Percentiles rank a stretch among this genome's conserved stretches.
These are phyloP conservation scores for Marasmius fiardii DNA, from an alignment of 1,284 basidiomycete species.

Conservation along the genomic window DNA sequence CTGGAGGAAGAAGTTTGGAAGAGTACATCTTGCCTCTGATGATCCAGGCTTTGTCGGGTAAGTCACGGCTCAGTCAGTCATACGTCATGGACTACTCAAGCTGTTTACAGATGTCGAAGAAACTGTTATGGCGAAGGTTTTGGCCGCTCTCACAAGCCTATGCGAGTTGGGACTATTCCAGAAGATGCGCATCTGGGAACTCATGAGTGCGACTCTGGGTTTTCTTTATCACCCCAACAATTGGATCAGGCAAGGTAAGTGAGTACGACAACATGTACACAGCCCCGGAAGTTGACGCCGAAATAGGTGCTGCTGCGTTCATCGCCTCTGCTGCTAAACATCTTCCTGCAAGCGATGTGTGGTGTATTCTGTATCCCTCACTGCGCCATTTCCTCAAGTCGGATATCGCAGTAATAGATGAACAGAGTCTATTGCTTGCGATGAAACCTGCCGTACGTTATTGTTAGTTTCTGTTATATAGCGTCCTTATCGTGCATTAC, in stretches of 20 bases:
- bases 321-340: conserved; percentile 82
- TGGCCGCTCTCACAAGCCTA: conserved; percentile 81
- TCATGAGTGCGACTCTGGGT: conserved; percentile 83
- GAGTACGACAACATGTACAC: not conserved
- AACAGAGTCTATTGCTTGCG: conserved; percentile 68
- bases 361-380: conserved; percentile 95
- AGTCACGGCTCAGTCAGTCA: conserved; percentile 18
- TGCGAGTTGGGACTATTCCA: conserved; percentile 86
- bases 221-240: conserved; percentile 95
- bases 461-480: not conserved
- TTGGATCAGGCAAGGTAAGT: conserved; percentile 91
- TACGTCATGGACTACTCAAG: not conserved
- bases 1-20: conserved; percentile 82
- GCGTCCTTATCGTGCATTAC: not conserved
- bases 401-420: conserved; percentile 80
- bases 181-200: conserved; percentile 92
- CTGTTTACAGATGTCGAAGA: conserved; percentile 82
- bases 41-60: conserved; percentile 89
- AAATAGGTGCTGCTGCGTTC: conserved; percentile 77
- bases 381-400: conserved; percentile 83
- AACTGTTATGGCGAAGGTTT: conserved; percentile 85
- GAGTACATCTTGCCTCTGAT: conserved; percentile 93
- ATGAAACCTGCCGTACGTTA: conserved; percentile 75
- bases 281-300: not conserved
- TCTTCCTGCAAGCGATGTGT: conserved; percentile 83